Evolutionary conservation across 1,284 basidiomycete genomes (phyloP).

Genomic region (Ceratobasidium sp.): DNA sequence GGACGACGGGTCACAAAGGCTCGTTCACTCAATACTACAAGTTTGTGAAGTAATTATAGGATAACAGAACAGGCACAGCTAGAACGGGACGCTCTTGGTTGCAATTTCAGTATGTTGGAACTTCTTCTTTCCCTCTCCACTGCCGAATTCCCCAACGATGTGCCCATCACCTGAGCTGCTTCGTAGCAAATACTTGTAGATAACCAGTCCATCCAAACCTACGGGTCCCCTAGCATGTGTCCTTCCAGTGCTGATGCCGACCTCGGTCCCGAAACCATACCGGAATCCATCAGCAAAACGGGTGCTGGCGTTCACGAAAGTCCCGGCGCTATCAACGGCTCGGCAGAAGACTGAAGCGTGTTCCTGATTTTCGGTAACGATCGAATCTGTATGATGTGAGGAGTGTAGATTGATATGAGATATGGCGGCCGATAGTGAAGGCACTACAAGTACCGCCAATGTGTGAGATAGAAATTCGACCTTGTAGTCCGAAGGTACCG

Average conservation of each 20-base stretch:
- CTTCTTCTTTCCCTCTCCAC: constrained; percentile 69
- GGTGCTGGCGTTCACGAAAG: constrained; percentile 93
- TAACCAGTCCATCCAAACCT: constrained; percentile 91
- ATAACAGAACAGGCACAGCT: background rate
- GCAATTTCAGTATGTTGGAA: constrained; percentile 66
- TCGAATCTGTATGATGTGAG: constrained; percentile 93
- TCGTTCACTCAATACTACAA: no score
- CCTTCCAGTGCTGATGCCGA: constrained; percentile 94
- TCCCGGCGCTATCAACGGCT: constrained; percentile 89
- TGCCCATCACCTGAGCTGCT: constrained; percentile 76
- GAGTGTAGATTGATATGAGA: constrained; percentile 90
- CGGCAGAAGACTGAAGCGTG: constrained; percentile 78
- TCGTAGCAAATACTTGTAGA: constrained; percentile 90
- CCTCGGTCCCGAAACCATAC: constrained; percentile 97
- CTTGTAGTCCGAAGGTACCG: constrained; percentile 68
- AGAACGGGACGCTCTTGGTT: constrained; percentile 22
- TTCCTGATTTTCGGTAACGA: constrained; percentile 79
- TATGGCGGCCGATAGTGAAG: constrained; percentile 76
- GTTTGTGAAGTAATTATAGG: no score
- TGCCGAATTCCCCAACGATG: constrained; percentile 78
- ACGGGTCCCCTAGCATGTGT: constrained; percentile 98
- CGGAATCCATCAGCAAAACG: constrained; percentile 97
- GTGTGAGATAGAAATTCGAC: constrained; percentile 89
- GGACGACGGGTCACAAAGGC: no score
- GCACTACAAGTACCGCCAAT: constrained; percentile 77